Percentiles rank a stretch among this genome's conserved stretches.
Conservation (phyloP, 345 rosid genomes). For the Eucalyptus urophylla region DNA sequence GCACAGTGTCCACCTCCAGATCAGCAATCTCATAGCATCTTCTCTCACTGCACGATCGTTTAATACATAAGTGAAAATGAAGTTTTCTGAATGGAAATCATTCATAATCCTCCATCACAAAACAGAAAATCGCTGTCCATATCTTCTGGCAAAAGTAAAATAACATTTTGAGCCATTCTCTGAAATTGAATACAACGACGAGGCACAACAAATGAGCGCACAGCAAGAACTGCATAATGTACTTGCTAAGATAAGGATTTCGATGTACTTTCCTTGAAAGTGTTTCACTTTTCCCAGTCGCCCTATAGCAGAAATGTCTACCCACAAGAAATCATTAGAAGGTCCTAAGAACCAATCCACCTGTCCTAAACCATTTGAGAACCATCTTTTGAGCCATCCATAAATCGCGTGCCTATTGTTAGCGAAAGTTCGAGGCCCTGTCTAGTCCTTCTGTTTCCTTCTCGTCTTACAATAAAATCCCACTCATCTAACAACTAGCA, state of each 20-base stretch:
- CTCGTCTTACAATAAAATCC: not conserved
- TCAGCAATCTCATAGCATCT: conserved; percentile 27
- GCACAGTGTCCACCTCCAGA: conserved; percentile 5
- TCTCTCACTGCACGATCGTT: conserved; percentile 8
- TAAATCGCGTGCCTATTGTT: not conserved
- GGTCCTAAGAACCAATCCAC: not conserved
- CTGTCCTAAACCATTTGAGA: not conserved
- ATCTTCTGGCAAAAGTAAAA: not conserved
- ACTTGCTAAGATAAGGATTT: not conserved
- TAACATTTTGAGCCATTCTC: not conserved
- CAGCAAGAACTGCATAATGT: not conserved
- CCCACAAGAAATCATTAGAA: not conserved
- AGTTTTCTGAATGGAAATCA: not conserved
- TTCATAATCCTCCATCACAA: not conserved
- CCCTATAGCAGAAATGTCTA: not conserved
- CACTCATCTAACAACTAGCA: not conserved
- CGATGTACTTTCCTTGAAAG: not conserved
- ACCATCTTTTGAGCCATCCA: not conserved
- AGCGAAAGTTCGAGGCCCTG: not conserved
- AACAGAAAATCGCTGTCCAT: not conserved
- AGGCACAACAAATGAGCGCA: not conserved
- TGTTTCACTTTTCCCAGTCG: not conserved
- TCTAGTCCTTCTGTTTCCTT: not conserved
- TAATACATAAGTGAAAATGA: not conserved
- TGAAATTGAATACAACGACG: not conserved